Evolutionary conservation across 306 rosid genomes (phyloP).

Genomic region (Acacia acuminata): DNA sequence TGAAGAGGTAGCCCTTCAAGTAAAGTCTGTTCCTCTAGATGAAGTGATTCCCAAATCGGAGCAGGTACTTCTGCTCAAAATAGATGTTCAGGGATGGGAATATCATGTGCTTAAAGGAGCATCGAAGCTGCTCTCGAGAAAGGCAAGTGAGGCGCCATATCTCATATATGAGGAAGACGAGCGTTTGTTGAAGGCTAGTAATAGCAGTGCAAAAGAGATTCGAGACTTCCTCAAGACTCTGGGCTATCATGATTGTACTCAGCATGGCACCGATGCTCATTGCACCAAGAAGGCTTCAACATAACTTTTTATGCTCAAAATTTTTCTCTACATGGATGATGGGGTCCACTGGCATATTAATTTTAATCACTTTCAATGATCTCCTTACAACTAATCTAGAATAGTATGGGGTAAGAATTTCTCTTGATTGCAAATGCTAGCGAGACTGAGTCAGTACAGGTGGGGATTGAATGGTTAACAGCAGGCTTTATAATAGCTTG

Average conservation of each 20-base stretch:
- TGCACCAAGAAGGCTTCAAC: conserved; percentile 71
- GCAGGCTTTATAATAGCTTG: not conserved
- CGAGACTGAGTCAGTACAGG: not conserved
- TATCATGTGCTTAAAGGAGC: conserved; percentile 97
- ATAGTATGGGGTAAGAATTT: not conserved
- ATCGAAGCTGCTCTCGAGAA: conserved; percentile 66
- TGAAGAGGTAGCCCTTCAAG: conserved; percentile 86
- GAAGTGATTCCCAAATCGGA: conserved; percentile 71
- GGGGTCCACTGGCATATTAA: not conserved
- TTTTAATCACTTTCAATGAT: not conserved
- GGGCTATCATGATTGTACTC: conserved; percentile 79
- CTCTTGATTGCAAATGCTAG: not conserved
- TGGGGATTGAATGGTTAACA: not conserved
- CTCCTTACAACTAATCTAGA: not conserved
- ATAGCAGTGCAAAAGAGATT: conserved; percentile 79
- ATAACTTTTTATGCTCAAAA: conserved; percentile 2
- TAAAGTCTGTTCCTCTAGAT: conserved; percentile 78
- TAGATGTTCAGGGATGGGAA: conserved; percentile 99
- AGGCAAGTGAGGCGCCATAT: conserved; percentile 89
- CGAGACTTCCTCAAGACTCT: conserved; percentile 69
- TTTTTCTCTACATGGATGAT: not conserved
- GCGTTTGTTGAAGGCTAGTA: conserved; percentile 80
- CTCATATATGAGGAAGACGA: conserved; percentile 96
- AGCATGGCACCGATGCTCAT: conserved; percentile 93
- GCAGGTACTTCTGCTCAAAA: conserved; percentile 75